A percentile compares a stretch with the other conserved stretches of the same genome.
phyloP scores from a whole-genome alignment of 805 yeast species.

The Suhomyces tanzawaensis region DNA sequence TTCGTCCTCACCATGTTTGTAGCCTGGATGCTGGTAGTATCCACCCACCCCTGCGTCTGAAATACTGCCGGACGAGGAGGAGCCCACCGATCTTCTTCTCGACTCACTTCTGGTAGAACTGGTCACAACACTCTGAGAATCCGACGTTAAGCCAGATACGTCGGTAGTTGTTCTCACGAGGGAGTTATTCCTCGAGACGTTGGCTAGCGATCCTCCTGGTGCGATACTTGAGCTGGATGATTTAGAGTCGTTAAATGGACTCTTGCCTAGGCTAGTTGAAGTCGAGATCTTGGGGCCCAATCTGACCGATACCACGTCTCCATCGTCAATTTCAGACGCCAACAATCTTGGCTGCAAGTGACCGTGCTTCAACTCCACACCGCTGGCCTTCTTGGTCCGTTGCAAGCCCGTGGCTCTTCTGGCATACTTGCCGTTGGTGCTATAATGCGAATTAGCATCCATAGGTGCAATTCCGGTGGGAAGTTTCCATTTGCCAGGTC shows the following conservation, averaged over 20 bases:
- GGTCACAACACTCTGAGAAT: slow-evolving; percentile 19
- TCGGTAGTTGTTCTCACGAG: slow-evolving; percentile 32
- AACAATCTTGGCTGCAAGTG: slow-evolving; percentile 61
- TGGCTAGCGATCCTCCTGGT: slow-evolving; percentile 9
- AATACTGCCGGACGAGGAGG: slow-evolving; percentile 30
- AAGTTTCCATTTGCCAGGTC: slow-evolving; percentile 47
- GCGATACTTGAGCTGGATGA: slow-evolving; percentile 16
- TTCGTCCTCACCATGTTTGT: slow-evolving; percentile 26
- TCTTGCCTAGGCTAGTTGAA: slow-evolving; percentile 1
- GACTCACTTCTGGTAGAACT: slow-evolving; percentile 12
- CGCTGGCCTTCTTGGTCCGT: slow-evolving; percentile 33
- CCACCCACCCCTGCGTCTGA: slow-evolving; percentile 20
- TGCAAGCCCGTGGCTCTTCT: slow-evolving; percentile 21
- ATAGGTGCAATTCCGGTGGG: slow-evolving; percentile 56
- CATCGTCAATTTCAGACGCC: slow-evolving; percentile 75
- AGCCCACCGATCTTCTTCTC: slow-evolving; percentile 21
- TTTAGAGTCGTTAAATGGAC: slow-evolving; percentile 4
- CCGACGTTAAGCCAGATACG: slow-evolving; percentile 18
- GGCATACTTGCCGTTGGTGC: slow-evolving; percentile 20
- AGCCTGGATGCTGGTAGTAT: slow-evolving; percentile 43
- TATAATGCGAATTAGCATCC: slow-evolving; percentile 18
- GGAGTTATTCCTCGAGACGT: slow-evolving; percentile 26
- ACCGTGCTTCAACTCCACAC: slow-evolving; percentile 60
- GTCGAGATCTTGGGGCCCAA: slow-evolving; percentile 6
- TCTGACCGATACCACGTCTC: slow-evolving; percentile 30